phyloP scores from a whole-genome alignment of 2,329 filamentous ascomycete species.

The Plectosphaerella cucumerina region DNA sequence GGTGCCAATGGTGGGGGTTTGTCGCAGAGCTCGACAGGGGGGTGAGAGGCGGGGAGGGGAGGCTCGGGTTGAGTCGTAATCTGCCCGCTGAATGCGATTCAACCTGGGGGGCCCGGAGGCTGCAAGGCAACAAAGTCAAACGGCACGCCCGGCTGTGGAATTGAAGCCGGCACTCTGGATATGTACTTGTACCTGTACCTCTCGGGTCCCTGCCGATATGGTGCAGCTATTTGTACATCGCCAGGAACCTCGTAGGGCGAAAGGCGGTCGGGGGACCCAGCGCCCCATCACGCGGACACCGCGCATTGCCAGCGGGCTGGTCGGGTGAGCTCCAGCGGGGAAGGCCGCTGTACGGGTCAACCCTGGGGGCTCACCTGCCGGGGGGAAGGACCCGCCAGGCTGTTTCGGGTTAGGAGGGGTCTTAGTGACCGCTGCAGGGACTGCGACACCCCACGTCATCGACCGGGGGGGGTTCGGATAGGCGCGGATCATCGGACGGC shows the following conservation, averaged over 20 bases:
- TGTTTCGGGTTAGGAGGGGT: background rate
- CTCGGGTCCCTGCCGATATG: background rate
- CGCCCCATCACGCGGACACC: background rate
- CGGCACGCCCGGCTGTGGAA: background rate
- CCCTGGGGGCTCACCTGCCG: background rate
- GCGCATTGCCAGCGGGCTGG: background rate
- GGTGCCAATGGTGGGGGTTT: too few species aligned
- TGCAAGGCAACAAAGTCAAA: background rate
- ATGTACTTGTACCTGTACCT: too few species aligned
- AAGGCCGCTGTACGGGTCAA: background rate
- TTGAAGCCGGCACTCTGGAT: too few species aligned
- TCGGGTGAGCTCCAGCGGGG: background rate
- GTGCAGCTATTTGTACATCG: background rate
- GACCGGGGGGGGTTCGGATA: background rate
- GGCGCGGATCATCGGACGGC: too few species aligned
- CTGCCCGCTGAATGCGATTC: too few species aligned
- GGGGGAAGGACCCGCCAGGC: background rate
- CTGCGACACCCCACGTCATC: background rate
- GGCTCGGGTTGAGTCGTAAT: too few species aligned
- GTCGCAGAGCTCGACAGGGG: too few species aligned
- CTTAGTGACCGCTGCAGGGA: background rate
- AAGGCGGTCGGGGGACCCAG: background rate
- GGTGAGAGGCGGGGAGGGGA: too few species aligned
- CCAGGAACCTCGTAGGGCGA: background rate
- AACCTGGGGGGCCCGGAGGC: too few species aligned